phyloP scores from a whole-genome alignment of 352 stramenopile species.

The Hyaloperonospora brassicae region DNA sequence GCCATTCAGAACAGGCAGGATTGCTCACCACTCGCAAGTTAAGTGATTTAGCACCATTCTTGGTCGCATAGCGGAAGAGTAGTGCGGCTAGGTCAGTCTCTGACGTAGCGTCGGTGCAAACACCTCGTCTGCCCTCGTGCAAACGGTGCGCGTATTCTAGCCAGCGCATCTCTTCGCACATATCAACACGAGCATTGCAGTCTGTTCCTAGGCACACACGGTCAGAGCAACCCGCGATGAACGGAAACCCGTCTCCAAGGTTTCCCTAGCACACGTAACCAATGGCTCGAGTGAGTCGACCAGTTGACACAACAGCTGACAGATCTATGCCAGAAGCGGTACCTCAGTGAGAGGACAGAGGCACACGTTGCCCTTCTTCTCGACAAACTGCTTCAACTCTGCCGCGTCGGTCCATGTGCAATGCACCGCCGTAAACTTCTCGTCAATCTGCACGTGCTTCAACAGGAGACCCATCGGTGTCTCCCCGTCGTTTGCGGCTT shows the following conservation, averaged over 20 bases:
- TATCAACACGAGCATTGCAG: conserved; percentile 75
- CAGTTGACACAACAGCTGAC: too few relatives aligned
- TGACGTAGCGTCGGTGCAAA: conserved; percentile 44
- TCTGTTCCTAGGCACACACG: conserved; percentile 65
- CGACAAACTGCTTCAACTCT: conserved; percentile 47
- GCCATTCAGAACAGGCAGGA: background rate
- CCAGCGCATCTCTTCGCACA: conserved; percentile 81
- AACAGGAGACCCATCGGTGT: conserved; percentile 61
- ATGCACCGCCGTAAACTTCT: conserved; percentile 73
- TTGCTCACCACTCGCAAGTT: conserved; percentile 58
- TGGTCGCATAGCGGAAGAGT: conserved; percentile 60
- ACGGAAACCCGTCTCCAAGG: conserved; percentile 59
- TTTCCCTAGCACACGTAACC: conserved; percentile 32
- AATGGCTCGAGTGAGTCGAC: background rate
- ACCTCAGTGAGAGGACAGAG: conserved; percentile 69
- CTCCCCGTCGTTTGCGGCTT: conserved; percentile 39
- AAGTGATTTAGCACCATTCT: conserved; percentile 52
- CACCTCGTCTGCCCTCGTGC: conserved; percentile 51
- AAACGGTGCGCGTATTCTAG: conserved; percentile 68
- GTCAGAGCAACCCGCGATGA: conserved; percentile 55
- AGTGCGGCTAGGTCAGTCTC: conserved; percentile 57
- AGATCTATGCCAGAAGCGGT: background rate
- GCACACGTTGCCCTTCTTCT: conserved; percentile 60
- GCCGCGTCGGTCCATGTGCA: conserved; percentile 63
- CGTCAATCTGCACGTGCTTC: conserved; percentile 54